These are phyloP conservation scores for Begonia fuchsioides DNA, from an alignment of 306 rosid genomes.

Conservation along the genomic window DNA sequence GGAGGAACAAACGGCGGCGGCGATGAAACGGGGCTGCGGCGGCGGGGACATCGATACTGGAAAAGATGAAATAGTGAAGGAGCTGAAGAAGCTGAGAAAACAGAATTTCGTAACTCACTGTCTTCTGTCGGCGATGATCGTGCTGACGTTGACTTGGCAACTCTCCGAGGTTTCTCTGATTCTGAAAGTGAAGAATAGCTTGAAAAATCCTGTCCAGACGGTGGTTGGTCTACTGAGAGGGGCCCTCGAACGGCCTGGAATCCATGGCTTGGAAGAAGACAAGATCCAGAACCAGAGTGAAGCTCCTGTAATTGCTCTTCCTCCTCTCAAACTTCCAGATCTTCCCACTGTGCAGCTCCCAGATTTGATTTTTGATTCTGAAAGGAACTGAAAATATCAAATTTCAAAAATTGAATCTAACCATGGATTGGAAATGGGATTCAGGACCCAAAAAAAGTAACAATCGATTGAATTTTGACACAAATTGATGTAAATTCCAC, in stretches of 20 bases:
- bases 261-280: constrained; percentile 10
- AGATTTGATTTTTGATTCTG: too few species aligned
- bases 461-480: too few species aligned
- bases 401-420: too few species aligned
- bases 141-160: constrained; percentile 65
- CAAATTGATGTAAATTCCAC: too few species aligned
- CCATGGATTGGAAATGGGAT: too few species aligned
- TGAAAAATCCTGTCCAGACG: constrained; percentile 40
- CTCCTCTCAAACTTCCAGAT: constrained; percentile 26
- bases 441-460: too few species aligned
- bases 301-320: constrained; percentile 10
- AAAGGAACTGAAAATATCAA: too few species aligned
- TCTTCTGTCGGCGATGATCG: constrained; percentile 73
- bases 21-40: constrained; percentile 7
- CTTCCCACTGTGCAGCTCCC: constrained; percentile 5
- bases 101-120: constrained; percentile 71
- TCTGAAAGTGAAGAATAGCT: constrained; percentile 34
- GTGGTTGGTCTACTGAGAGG: constrained; percentile 27
- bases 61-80: constrained; percentile 37
- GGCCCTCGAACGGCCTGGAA: constrained; percentile 15
- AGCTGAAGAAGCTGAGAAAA: constrained; percentile 44
- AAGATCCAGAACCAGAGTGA: constrained; percentile 9
- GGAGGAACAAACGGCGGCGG: constrained; percentile 4
- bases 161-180: constrained; percentile 56
- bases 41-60: constrained; percentile 11